Percentiles rank a stretch among this genome's conserved stretches.
These are phyloP conservation scores for Steccherinum ochraceum DNA, from an alignment of 768 basidiomycete genomes.

Conservation along the genomic window DNA sequence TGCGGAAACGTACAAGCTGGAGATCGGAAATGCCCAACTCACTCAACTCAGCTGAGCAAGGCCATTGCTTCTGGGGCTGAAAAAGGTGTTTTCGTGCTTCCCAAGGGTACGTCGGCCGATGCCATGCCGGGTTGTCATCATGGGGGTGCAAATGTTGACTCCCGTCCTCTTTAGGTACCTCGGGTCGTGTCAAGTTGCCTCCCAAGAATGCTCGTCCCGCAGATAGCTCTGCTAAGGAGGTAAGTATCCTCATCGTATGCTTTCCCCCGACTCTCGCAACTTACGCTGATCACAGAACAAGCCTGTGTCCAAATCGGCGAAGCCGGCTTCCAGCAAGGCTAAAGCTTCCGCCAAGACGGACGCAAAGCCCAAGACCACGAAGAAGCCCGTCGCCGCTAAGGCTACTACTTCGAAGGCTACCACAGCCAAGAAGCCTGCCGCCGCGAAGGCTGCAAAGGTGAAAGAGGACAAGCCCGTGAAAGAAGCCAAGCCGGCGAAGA, in stretches of 20 bases:
- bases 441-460: slow-evolving; percentile 18
- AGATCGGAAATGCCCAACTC: slow-evolving; percentile 72
- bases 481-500: slow-evolving; percentile 14
- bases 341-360: slow-evolving; percentile 25
- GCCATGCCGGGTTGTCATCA: neutral
- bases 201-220: slow-evolving; percentile 46
- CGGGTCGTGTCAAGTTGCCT: slow-evolving; percentile 62
- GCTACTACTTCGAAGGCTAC: slow-evolving; percentile 12
- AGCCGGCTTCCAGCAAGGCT: slow-evolving; percentile 17
- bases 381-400: slow-evolving; percentile 18
- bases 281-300: slow-evolving; percentile 25
- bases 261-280: neutral
- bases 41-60: slow-evolving; percentile 65
- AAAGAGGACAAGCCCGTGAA: slow-evolving; percentile 19
- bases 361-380: slow-evolving; percentile 14
- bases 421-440: slow-evolving; percentile 20
- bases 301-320: slow-evolving; percentile 29
- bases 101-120: slow-evolving; percentile 58
- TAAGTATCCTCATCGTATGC: slow-evolving; percentile 23
- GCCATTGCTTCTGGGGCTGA: slow-evolving; percentile 81
- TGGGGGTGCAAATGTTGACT: slow-evolving; percentile 5
- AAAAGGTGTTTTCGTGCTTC: slow-evolving; percentile 77
- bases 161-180: slow-evolving; percentile 27
- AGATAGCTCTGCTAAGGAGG: slow-evolving; percentile 57
- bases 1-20: slow-evolving; percentile 75